phyloP scores from a whole-genome alignment of 2,329 filamentous ascomycete genomes.

The Plenodomus biglobosus region DNA sequence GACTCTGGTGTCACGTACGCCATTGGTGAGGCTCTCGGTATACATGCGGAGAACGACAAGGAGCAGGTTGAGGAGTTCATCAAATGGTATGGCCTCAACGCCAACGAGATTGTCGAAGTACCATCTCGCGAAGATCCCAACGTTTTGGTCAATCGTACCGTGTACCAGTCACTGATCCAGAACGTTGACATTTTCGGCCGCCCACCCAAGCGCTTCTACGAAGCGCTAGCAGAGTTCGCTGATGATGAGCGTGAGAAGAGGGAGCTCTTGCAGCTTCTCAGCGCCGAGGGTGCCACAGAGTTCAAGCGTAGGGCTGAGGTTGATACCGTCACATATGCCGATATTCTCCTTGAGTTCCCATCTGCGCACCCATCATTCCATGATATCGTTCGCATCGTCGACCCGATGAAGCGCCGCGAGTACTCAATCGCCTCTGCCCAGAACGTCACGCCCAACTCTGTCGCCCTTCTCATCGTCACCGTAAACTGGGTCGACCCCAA shows the following conservation, averaged over 20 bases:
- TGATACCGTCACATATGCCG: slow-evolving; percentile 87
- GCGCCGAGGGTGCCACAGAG: slow-evolving; percentile 75
- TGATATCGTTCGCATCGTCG: slow-evolving; percentile 84
- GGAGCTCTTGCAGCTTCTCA: slow-evolving; percentile 72
- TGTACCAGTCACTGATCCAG: slow-evolving; percentile 87
- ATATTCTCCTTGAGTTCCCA: slow-evolving; percentile 83
- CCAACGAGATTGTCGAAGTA: slow-evolving; percentile 85
- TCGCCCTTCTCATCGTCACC: slow-evolving; percentile 94
- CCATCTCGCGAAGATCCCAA: slow-evolving; percentile 76
- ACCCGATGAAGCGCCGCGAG: slow-evolving; percentile 91
- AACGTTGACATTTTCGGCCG: slow-evolving; percentile 97
- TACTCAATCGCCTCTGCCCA: slow-evolving; percentile 99
- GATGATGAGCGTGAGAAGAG: slow-evolving; percentile 79
- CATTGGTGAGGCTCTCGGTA: slow-evolving; percentile 94
- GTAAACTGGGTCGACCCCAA: slow-evolving; percentile 91
- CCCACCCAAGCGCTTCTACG: slow-evolving; percentile 97
- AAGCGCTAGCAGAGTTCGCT: slow-evolving; percentile 83
- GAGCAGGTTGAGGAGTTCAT: slow-evolving; percentile 82
- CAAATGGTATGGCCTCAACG: slow-evolving; percentile 80
- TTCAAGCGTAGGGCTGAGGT: slow-evolving; percentile 92
- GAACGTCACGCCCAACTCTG: slow-evolving; percentile 85
- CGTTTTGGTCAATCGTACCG: slow-evolving; percentile 81
- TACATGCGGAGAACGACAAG: slow-evolving; percentile 91
- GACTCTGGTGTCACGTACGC: slow-evolving; percentile 90
- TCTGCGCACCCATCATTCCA: slow-evolving; percentile 88